Base-by-base conservation (phyloP, 495 filamentous ascomycete genomes). In the Ascodesmis nigricans region DNA sequence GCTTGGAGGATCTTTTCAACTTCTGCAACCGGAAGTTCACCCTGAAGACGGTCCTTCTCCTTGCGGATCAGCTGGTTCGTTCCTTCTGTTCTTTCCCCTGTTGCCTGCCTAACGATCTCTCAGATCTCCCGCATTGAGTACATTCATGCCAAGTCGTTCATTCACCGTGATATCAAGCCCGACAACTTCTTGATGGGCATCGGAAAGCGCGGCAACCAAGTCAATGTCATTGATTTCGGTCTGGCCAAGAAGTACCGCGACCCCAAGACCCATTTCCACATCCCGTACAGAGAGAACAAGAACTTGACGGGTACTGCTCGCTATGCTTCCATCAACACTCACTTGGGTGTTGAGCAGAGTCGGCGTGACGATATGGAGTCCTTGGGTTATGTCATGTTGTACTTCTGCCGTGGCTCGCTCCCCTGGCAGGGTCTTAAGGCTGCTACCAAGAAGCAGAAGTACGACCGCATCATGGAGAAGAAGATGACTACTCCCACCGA, bases 141-240 rank as follows among this genome's bases (percentile, higher is more conserved):
- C 64, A 99, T 99, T 52, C 90, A 99, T 55, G 90, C 90, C 67
- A 99, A 99, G 60, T 92, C 82, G 17, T 99, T 99, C 61, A 99
- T 99, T 54, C 90, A 99, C 62, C 90, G 90, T 62, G 90, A 99
- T 56, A 99, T 99, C 67, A 99, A 99, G 67, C 90, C 90, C 21
- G 90, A 99, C 66, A 99, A 99, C 69, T 99, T 99, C 62, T 64
- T 99, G 32, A 99, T 99, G 90, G 90, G 90, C 29, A 99, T 99
- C 44, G 90, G 90, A 50, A 99, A 99, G 70, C 82, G 90, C 55
- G 90, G 90, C 26, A 99, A 99, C 60, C 90, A 99, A 65, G 90
- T 99, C 64, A 99, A 99, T 47, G 90, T 99, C 27, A 99, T 99
- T 43, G 90, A 99, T 60, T 99, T 99, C 49, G 87, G 87, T 65